Percentiles rank a stretch among this genome's conserved stretches.
Evolutionary conservation across 257 asterid genomes (phyloP).

Genomic region (Parsonsia alboflavescens): DNA sequence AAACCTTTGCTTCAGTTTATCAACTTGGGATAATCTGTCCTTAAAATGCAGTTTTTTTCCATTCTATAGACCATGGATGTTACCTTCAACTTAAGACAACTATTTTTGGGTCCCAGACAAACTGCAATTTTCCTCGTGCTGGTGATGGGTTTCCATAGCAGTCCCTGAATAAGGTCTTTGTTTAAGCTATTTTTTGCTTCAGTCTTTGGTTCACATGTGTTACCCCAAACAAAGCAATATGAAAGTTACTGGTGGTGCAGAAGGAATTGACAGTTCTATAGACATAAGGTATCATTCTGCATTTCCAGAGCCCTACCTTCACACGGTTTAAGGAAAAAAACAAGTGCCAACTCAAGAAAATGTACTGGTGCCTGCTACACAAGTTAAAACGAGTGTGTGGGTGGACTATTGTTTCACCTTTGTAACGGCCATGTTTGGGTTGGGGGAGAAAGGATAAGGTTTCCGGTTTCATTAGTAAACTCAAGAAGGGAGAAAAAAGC

Average conservation of each 20-base stretch:
- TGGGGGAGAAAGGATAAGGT: too few species aligned
- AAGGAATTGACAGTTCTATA: not conserved
- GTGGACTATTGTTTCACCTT: too few species aligned
- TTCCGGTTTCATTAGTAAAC: too few species aligned
- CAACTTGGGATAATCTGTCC: not conserved
- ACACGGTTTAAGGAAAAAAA: not conserved
- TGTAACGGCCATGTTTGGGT: too few species aligned
- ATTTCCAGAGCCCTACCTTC: not conserved
- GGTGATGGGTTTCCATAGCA: not conserved
- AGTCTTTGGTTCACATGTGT: not conserved
- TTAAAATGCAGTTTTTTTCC: not conserved
- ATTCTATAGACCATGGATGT: not conserved
- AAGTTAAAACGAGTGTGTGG: too few species aligned
- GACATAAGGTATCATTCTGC: not conserved
- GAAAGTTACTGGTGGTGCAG: not conserved
- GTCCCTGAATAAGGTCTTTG: not conserved
- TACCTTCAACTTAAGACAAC: not conserved
- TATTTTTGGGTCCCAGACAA: not conserved
- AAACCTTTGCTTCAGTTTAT: not conserved
- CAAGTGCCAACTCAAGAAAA: not conserved
- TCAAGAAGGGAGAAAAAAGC: too few species aligned
- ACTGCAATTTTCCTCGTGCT: not conserved
- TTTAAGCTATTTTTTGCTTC: not conserved
- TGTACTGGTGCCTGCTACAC: not conserved
- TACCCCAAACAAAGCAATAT: not conserved